Evolutionary conservation across 2,329 filamentous ascomycete species (phyloP).

Genomic region (Penicillium sp.): DNA sequence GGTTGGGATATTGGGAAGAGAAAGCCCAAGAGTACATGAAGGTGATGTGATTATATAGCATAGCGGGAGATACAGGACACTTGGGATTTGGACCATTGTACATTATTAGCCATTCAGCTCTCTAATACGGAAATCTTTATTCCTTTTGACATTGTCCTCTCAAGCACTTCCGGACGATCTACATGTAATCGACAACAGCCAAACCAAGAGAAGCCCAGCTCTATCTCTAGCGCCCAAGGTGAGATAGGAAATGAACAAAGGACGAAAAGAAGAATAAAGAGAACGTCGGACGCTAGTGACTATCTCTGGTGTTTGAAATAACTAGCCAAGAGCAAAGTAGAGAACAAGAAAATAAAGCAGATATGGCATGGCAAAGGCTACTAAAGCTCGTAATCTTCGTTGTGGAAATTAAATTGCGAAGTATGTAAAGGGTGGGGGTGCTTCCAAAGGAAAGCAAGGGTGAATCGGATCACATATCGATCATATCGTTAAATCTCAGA

Average conservation of each 20-base stretch:
- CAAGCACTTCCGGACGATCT: conserved; percentile 3
- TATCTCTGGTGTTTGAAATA: not conserved
- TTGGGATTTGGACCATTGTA: conserved; percentile 22
- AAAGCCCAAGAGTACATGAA: conserved; percentile 41
- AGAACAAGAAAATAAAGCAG: conserved; percentile 7
- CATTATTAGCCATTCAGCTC: conserved; percentile 28
- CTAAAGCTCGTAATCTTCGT: conserved; percentile 20
- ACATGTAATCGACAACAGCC: conserved; percentile 11
- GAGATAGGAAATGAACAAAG: conserved; percentile 4
- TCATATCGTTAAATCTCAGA: conserved; percentile 86
- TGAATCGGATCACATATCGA: conserved; percentile 59
- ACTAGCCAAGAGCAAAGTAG: conserved; percentile 3
- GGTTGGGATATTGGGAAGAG: conserved; percentile 93
- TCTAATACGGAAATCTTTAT: conserved; percentile 20
- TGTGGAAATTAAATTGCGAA: conserved; percentile 10
- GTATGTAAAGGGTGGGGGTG: conserved; percentile 1
- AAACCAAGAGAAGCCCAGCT: not conserved
- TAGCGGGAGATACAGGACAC: conserved; percentile 4
- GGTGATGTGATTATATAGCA: conserved; percentile 6
- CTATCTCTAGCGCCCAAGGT: conserved; percentile 8
- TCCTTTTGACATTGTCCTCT: conserved; percentile 12
- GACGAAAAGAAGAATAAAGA: not conserved
- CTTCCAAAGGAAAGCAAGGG: conserved; percentile 2
- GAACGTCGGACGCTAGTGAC: conserved; percentile 3
- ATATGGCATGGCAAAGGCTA: conserved; percentile 11